Percentiles rank a stretch among this genome's conserved stretches.
Evolutionary conservation across 2,329 filamentous ascomycete genomes (phyloP).

Genomic region (Dactylellina parvicollis): DNA sequence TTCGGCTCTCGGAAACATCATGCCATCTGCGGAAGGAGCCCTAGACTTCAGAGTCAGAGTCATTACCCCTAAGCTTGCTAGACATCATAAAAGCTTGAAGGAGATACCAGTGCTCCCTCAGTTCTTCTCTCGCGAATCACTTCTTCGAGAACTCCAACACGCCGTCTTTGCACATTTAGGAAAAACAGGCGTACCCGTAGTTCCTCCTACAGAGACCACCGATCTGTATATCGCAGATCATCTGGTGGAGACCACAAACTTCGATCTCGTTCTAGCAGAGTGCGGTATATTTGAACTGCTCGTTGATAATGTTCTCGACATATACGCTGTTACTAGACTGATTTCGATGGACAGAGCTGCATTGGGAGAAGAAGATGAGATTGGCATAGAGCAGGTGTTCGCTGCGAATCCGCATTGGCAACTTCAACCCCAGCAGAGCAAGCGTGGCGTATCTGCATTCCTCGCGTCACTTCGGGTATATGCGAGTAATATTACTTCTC

Average conservation of each 20-base stretch:
- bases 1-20: too few species aligned
- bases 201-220: neutral
- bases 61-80: neutral
- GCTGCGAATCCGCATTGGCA: conserved; percentile 2
- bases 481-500: neutral
- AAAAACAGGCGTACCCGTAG: neutral
- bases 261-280: neutral
- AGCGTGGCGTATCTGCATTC: conserved; percentile 3
- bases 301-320: neutral
- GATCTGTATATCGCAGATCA: neutral
- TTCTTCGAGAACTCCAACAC: neutral
- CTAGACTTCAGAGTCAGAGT: neutral
- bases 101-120: neutral
- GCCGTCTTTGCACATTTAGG: neutral
- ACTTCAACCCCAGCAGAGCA: neutral
- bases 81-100: neutral
- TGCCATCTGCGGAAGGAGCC: too few species aligned
- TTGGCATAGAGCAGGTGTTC: conserved; percentile 9
- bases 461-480: conserved; percentile 11
- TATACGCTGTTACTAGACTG: neutral
- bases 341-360: neutral
- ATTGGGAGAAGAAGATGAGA: too few species aligned
- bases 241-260: neutral
- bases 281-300: neutral
- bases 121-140: neutral